Evolutionary conservation across 306 rosid genomes (phyloP), one percentile per base, ranked within the genome.

Genomic region (Urtica urens): DNA sequence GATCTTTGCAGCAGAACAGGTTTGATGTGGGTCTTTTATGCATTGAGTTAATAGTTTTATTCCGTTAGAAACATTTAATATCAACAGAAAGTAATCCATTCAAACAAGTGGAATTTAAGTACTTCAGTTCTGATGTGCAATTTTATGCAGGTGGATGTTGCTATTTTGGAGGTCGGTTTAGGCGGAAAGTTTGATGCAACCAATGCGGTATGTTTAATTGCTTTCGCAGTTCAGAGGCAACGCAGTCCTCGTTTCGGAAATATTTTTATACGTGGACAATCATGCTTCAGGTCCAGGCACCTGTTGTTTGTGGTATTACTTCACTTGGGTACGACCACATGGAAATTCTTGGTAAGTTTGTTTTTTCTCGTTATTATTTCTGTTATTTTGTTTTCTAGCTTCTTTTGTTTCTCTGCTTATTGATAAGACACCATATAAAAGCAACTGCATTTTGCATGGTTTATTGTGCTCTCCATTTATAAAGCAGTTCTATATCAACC

Each of bases 261-360:
- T 33, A 54, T 47, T 35, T 22, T 48, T 49, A 12, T 50, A 6
- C 23, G n/a, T 27, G 29, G 55, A 59, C 60, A 39, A 20, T 51
- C 53, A 18, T 40, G 23, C 63, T 73, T 66, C 75, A 78, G 85
- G 85, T 83, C 57, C 76, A 51, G 59, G 67, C 76, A 43, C 96
- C 96, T n/a, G 57, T 64, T 53, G 96, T 83, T 19, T 88, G 96
- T 65, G 96, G 93, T 49, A 70, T 83, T 76, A 46, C 95, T 38
- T 83, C 96, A 63, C 93, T 88, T 57, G 95, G 96, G 60, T 88
- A 83, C 68, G 96, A 88, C 69, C 96, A 88, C 78, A 83, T 83
- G 94, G 96, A 87, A 71, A 77, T 87, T 74, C 96, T 87, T 70
- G 96, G 96, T 87, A 59, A 80, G 96, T 71, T 52, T 71, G 59